Evolutionary conservation across 1,284 basidiomycete genomes (phyloP).

Genomic region (Bjerkandera adusta): DNA sequence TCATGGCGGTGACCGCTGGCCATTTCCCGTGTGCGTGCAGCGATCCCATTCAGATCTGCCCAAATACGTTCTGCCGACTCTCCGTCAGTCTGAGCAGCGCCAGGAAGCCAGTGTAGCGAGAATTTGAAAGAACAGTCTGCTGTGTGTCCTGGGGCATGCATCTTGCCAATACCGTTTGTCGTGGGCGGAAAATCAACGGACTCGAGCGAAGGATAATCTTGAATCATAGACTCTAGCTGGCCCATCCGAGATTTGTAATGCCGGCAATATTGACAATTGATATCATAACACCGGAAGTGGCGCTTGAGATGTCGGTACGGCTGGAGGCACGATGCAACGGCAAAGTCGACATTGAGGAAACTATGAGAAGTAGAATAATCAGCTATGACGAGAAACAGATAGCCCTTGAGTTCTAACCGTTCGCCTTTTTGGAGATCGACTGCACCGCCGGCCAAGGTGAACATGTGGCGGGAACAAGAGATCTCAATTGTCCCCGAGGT

Average conservation of each 20-base stretch:
- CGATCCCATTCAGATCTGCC: slow-evolving; percentile 15
- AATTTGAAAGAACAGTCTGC: slow-evolving; percentile 16
- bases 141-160: slow-evolving; percentile 22
- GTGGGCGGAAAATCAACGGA: slow-evolving; percentile 1
- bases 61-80: slow-evolving; percentile 21
- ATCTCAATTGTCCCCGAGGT: slow-evolving; percentile 12
- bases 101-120: slow-evolving; percentile 19
- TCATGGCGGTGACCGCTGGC: slow-evolving; percentile 18
- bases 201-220: not conserved
- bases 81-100: slow-evolving; percentile 19
- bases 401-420: slow-evolving; percentile 4
- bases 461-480: slow-evolving; percentile 16
- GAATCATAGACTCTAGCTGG: not conserved
- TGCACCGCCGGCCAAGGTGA: slow-evolving; percentile 13
- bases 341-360: slow-evolving; percentile 14
- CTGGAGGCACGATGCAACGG: slow-evolving; percentile 5
- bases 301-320: slow-evolving; percentile 11
- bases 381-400: not conserved
- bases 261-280: slow-evolving; percentile 15
- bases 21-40: slow-evolving; percentile 22
- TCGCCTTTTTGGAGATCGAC: slow-evolving; percentile 15
- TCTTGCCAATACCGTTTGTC: slow-evolving; percentile 19
- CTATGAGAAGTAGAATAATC: not conserved
- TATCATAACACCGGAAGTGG: slow-evolving; percentile 12
- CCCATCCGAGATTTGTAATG: slow-evolving; percentile 7